A percentile compares a stretch with the other conserved stretches of the same genome.
Evolutionary conservation across 805 yeast species (phyloP).

Genomic region (Metschnikowia cubensis): DNA sequence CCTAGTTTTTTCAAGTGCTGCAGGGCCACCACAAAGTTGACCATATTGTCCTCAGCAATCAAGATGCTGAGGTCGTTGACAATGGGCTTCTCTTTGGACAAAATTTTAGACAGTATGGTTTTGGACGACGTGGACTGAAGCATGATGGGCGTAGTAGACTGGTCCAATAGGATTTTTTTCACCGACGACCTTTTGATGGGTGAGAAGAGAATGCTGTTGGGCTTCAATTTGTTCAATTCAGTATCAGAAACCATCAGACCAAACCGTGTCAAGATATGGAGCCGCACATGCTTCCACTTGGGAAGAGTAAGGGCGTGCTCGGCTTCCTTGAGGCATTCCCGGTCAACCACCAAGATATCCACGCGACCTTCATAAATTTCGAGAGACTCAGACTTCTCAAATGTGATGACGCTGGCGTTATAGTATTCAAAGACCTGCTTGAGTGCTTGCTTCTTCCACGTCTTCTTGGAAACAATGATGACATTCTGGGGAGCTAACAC

Average conservation of each 20-base stretch:
- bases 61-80: conserved; percentile 35
- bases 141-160: not conserved
- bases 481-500: conserved; percentile 18
- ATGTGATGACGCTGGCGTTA: conserved; percentile 30
- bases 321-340: conserved; percentile 11
- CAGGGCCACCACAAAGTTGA: conserved; percentile 48
- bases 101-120: not conserved
- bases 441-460: conserved; percentile 30
- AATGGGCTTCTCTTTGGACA: conserved; percentile 24
- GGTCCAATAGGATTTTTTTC: conserved; percentile 9
- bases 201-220: conserved; percentile 24
- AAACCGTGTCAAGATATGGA: conserved; percentile 27
- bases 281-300: conserved; percentile 11
- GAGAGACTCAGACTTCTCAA: conserved; percentile 16
- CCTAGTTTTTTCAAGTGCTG: conserved; percentile 48
- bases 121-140: not conserved
- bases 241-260: conserved; percentile 25
- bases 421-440: conserved; percentile 29
- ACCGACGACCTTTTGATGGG: conserved; percentile 29
- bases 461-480: conserved; percentile 29
- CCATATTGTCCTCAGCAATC: conserved; percentile 53
- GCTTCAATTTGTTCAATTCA: conserved; percentile 16
- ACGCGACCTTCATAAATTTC: conserved; percentile 11
- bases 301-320: conserved; percentile 1
- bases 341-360: conserved; percentile 22